Evolutionary conservation across 2,329 filamentous ascomycete genomes (phyloP), one percentile per base, ranked within the genome.

Genomic region (Fusarium pseudoanthophilum): DNA sequence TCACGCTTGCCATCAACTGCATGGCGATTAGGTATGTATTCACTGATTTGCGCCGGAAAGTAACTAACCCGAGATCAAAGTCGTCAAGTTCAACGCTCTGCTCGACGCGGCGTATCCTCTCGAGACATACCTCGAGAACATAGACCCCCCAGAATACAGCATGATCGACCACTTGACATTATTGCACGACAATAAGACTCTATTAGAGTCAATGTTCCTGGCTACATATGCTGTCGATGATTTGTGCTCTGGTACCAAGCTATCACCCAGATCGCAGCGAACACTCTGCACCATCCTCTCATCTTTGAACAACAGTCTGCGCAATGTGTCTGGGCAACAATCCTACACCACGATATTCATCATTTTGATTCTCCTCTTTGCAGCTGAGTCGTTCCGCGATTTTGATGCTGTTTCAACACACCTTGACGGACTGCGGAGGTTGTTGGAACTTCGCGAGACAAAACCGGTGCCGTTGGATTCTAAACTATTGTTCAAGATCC

Each of bases 401-500:
- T 52, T 52, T 4, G 16, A 30, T 11, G 52, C 64, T 11, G 14
- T 67, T 4, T 7, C 20, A 4, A 26, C 7, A 1, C 64, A 67
- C 1, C 28, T 67, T 1, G 32, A 46, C 3, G 64, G 64, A 1
- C 4, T 67, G 0, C 21, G 21, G 15, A 40, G 13, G 2, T 18
- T 67, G 1, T 11, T 60, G 28, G 39, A 52, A 26, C 4, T 58
- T 6, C 40, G 32, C 1, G 40, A 48, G 21, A 58, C n/a, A 0
- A 48, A 40, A 3, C 28, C 30, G 0, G 32, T 36, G 13, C 21
- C 28, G 4, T 8, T 45, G 20, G 64, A 67, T 10, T 40, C 43
- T 5, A 66, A 67, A 18, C 28, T 67, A 4, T 5, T 67, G 1
- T 67, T 60, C 2, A 67, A 67, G 34, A 60, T 67, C 6, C 64